Evolutionary conservation across 371 early-diverging fungal genomes (phyloP).

Genomic region (Actinomortierella ambigua): DNA sequence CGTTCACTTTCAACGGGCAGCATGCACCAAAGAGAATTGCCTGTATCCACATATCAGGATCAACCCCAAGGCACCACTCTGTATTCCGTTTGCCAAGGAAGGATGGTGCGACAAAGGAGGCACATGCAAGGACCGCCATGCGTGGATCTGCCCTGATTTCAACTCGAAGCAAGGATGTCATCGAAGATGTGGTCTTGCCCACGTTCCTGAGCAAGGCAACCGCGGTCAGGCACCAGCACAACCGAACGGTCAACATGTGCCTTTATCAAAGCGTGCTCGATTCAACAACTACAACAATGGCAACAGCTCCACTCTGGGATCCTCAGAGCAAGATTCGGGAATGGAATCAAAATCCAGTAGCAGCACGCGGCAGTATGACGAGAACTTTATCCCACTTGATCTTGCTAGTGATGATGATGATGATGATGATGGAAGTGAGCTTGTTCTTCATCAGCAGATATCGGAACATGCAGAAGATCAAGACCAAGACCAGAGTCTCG

Average conservation of each 20-base stretch:
- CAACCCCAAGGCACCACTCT: slow-evolving; percentile 58
- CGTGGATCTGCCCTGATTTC: slow-evolving; percentile 66
- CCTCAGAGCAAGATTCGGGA: slow-evolving; percentile 1
- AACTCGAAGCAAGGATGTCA: slow-evolving; percentile 60
- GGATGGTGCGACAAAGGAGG: slow-evolving; percentile 60
- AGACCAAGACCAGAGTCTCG: neutral
- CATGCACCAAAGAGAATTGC: slow-evolving; percentile 55
- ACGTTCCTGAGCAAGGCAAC: slow-evolving; percentile 51
- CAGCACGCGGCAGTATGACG: slow-evolving; percentile 15
- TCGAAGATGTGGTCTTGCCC: slow-evolving; percentile 60
- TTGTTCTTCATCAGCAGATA: neutral
- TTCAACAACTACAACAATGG: neutral
- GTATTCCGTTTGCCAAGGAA: slow-evolving; percentile 59
- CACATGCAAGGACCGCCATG: slow-evolving; percentile 56
- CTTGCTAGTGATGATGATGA: slow-evolving; percentile 18
- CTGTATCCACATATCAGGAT: slow-evolving; percentile 57
- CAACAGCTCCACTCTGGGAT: slow-evolving; percentile 24
- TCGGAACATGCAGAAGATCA: neutral
- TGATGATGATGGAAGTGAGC: slow-evolving; percentile 22
- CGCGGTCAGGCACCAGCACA: slow-evolving; percentile 18
- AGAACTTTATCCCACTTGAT: slow-evolving; percentile 40
- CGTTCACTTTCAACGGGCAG: slow-evolving; percentile 56
- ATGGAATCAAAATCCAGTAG: neutral
- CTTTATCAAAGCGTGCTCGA: slow-evolving; percentile 2
- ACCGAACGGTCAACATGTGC: slow-evolving; percentile 15